Evolutionary conservation across 306 rosid species (phyloP).

Genomic region (Quercus cerris): DNA sequence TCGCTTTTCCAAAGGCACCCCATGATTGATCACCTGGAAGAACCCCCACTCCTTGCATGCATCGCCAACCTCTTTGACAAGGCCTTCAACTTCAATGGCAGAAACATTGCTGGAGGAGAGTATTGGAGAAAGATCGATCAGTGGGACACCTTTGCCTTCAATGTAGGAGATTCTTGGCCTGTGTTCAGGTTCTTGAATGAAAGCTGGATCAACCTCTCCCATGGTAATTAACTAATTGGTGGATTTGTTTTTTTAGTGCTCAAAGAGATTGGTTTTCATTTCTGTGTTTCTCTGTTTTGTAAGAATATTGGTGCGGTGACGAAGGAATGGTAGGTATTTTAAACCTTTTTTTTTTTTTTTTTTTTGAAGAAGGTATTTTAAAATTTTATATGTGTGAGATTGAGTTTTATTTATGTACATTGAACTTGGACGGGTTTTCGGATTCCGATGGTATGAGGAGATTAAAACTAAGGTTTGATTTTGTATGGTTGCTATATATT

Average conservation of each 20-base stretch:
- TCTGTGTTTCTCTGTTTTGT: not conserved
- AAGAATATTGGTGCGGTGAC: not conserved
- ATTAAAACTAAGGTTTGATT: not conserved
- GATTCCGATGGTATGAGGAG: not conserved
- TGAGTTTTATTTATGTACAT: not conserved
- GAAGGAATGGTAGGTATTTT: not conserved
- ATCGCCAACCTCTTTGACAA: conserved; percentile 44
- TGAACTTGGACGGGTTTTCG: conserved; percentile 25
- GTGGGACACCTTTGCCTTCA: conserved; percentile 49
- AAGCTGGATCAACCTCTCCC: conserved; percentile 46
- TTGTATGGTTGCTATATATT: not conserved
- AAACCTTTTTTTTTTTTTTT: no score
- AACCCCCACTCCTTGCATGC: conserved; percentile 77
- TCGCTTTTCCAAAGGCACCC: conserved; percentile 34
- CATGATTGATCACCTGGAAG: conserved; percentile 69
- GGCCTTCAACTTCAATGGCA: conserved; percentile 2
- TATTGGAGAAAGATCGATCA: conserved; percentile 43
- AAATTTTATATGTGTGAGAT: not conserved
- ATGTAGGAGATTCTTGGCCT: conserved; percentile 45
- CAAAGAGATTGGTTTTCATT: no score
- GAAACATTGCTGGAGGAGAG: conserved; percentile 1
- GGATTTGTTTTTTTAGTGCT: not conserved
- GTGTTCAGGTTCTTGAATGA: conserved; percentile 49
- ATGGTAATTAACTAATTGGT: not conserved
- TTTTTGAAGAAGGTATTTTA: not conserved